Percentiles rank a stretch among this genome's conserved stretches.
phyloP scores from a whole-genome alignment of 371 early-diverging fungal genomes.

The Actinomortierella ambigua region DNA sequence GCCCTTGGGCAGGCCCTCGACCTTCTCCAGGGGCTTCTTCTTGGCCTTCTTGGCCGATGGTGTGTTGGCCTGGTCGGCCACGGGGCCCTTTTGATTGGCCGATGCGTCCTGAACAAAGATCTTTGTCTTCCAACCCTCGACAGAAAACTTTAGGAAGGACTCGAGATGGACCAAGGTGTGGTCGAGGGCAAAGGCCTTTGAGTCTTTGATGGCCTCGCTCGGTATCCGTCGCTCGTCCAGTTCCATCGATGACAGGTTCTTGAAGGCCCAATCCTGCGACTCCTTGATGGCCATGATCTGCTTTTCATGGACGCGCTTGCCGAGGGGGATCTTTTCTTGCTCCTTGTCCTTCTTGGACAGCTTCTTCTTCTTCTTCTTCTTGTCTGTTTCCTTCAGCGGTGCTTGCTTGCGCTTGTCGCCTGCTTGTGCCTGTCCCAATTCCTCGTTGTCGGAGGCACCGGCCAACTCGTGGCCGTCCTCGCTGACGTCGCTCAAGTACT shows the following conservation, averaged over 20 bases:
- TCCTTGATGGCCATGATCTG: conserved; percentile 56
- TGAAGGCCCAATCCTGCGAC: conserved; percentile 56
- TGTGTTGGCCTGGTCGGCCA: too few relatives aligned
- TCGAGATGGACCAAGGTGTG: conserved; percentile 59
- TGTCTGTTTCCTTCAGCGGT: conserved; percentile 43
- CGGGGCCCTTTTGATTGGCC: background rate
- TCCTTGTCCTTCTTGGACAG: conserved; percentile 36
- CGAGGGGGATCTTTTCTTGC: conserved; percentile 52
- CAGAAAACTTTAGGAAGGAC: conserved; percentile 64
- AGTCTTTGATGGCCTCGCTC: conserved; percentile 53
- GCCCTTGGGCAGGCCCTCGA: conserved; percentile 52
- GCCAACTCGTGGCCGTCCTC: conserved; percentile 22
- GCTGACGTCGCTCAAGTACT: conserved; percentile 49
- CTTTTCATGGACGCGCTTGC: conserved; percentile 38
- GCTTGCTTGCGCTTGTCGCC: conserved; percentile 52
- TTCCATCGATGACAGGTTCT: conserved; percentile 55
- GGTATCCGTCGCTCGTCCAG: conserved; percentile 54
- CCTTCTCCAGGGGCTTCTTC: conserved; percentile 57
- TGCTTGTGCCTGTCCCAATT: conserved; percentile 13
- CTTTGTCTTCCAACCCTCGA: conserved; percentile 43
- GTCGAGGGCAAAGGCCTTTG: conserved; percentile 55
- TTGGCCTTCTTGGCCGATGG: conserved; percentile 19
- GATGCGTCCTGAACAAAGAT: conserved; percentile 34
- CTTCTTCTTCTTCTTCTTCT: conserved; percentile 61
- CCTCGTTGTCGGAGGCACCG: conserved; percentile 24